Conservation (phyloP, 495 filamentous ascomycete species). For the Baudoinia panamericana region DNA sequence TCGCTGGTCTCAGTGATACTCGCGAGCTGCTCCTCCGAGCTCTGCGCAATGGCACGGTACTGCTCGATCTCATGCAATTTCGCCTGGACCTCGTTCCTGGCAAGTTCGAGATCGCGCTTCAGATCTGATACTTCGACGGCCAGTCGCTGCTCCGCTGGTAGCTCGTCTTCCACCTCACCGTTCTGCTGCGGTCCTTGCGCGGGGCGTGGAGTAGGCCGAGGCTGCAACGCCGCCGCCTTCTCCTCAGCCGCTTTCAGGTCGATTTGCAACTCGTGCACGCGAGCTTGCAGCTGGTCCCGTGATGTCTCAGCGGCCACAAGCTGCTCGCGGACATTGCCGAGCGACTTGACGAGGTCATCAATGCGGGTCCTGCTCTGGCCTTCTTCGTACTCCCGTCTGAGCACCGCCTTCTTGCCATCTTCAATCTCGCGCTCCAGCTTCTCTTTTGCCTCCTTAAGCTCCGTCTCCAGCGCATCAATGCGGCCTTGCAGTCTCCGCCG, state of each 20-base stretch:
- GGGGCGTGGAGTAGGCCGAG: conserved; percentile 48
- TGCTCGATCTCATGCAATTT: conserved; percentile 67
- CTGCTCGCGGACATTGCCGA: conserved; percentile 69
- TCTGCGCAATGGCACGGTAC: conserved; percentile 78
- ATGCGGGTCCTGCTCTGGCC: conserved; percentile 53
- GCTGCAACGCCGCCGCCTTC: conserved; percentile 62
- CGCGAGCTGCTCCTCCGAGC: conserved; percentile 76
- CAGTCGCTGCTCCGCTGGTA: conserved; percentile 73
- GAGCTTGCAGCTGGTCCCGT: conserved; percentile 71
- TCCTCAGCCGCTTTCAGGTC: conserved; percentile 83
- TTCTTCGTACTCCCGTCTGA: conserved; percentile 77
- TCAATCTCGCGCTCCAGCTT: conserved; percentile 76
- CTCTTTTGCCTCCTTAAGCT: conserved; percentile 63
- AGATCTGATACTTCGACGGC: conserved; percentile 70
- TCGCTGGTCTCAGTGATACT: conserved; percentile 68
- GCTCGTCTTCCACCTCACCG: conserved; percentile 29
- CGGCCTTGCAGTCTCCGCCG: conserved; percentile 63
- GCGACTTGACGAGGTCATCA: conserved; percentile 70
- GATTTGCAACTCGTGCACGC: conserved; percentile 76
- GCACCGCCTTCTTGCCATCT: conserved; percentile 59
- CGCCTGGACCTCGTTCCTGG: conserved; percentile 61
- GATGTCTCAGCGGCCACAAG: conserved; percentile 69
- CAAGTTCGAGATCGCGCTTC: conserved; percentile 65
- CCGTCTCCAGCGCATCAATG: conserved; percentile 62
- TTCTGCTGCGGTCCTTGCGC: conserved; percentile 25